phyloP scores from a whole-genome alignment of 768 basidiomycete genomes.

The Pholiota microspora region DNA sequence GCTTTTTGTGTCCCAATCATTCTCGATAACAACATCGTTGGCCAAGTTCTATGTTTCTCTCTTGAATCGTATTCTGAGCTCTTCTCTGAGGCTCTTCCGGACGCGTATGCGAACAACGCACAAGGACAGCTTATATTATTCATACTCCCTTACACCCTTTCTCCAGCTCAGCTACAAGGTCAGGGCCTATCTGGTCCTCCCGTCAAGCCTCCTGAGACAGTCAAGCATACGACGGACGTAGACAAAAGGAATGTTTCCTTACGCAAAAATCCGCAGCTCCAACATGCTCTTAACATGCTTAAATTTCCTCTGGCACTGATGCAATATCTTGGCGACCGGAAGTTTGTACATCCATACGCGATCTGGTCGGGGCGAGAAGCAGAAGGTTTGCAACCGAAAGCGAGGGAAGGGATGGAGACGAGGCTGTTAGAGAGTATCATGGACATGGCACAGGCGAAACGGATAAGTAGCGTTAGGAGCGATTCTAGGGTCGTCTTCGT shows the following conservation, averaged over 20 bases:
- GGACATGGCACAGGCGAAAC: slow-evolving; percentile 37
- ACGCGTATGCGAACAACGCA: slow-evolving; percentile 36
- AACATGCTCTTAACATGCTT: slow-evolving; percentile 1
- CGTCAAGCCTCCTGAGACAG: slow-evolving; percentile 4
- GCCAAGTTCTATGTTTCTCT: slow-evolving; percentile 53
- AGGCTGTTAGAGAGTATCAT: slow-evolving; percentile 41
- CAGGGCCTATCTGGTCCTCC: neutral
- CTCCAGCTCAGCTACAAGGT: slow-evolving; percentile 32
- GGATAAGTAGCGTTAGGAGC: slow-evolving; percentile 31
- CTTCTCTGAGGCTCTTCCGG: slow-evolving; percentile 27
- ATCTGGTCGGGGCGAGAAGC: slow-evolving; percentile 1
- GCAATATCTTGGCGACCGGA: neutral
- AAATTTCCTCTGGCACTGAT: neutral
- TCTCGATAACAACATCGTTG: slow-evolving; percentile 47
- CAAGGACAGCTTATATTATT: slow-evolving; percentile 38
- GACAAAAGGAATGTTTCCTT: neutral
- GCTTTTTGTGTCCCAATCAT: slow-evolving; percentile 45
- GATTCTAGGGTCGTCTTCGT: slow-evolving; percentile 59
- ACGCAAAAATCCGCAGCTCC: neutral
- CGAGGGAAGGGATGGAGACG: slow-evolving; percentile 33
- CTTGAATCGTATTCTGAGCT: slow-evolving; percentile 24
- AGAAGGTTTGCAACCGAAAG: neutral
- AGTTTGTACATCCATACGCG: slow-evolving; percentile 16
- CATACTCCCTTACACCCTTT: slow-evolving; percentile 47
- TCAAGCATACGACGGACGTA: neutral